Percentiles rank a stretch among this genome's conserved stretches.
phyloP scores from a whole-genome alignment of 2,329 filamentous ascomycete species.

The Neonectria punicea region DNA sequence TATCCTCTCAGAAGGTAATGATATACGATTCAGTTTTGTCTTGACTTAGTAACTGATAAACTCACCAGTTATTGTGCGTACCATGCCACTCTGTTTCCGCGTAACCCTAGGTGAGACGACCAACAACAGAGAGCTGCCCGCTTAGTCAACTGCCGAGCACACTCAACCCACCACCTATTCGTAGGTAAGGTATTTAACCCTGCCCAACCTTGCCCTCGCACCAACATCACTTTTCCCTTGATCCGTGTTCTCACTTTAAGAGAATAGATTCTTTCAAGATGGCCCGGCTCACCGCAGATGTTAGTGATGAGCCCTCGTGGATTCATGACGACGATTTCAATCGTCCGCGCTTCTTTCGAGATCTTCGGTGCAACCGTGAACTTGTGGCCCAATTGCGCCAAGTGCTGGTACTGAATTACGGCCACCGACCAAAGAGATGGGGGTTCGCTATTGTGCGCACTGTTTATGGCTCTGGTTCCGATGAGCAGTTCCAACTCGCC shows the following conservation, averaged over 20 bases:
- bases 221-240: too few relatives aligned
- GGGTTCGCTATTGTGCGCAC: constrained; percentile 2
- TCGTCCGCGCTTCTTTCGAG: neutral
- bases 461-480: neutral
- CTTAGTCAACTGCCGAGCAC: too few relatives aligned
- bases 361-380: neutral
- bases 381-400: neutral
- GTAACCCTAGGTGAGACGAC: too few relatives aligned
- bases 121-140: too few relatives aligned
- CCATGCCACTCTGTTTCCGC: too few relatives aligned
- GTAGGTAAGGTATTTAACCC: too few relatives aligned
- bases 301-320: neutral
- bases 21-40: neutral
- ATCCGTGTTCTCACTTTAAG: neutral
- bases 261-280: neutral
- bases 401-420: neutral
- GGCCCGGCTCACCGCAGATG: neutral
- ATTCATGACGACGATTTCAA: neutral
- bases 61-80: too few relatives aligned
- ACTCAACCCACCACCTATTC: too few relatives aligned
- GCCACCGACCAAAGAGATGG: neutral
- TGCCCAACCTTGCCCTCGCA: too few relatives aligned
- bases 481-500: constrained; percentile 1
- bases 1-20: neutral
- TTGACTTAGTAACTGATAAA: too few relatives aligned